These are phyloP conservation scores for Cydonia oblonga DNA, from an alignment of 331 rosid genomes.

Conservation along the genomic window DNA sequence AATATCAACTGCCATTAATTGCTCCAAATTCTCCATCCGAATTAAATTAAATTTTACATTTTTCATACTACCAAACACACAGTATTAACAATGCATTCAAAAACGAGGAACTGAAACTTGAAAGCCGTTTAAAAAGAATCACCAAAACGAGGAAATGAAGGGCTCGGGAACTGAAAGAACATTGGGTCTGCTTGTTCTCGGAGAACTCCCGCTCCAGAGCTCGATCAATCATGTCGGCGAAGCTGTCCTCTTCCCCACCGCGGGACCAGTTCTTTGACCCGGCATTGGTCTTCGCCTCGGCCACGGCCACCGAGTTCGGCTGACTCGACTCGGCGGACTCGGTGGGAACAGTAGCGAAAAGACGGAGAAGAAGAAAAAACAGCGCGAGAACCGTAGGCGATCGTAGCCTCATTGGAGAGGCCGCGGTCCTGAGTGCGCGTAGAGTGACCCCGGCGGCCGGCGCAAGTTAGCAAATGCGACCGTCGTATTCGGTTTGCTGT, in stretches of 20 bases:
- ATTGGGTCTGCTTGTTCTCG: conserved; percentile 72
- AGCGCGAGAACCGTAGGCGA: conserved; percentile 24
- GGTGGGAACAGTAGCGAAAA: conserved; percentile 6
- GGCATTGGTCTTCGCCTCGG: conserved; percentile 32
- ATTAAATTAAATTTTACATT: not conserved
- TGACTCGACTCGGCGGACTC: conserved; percentile 21
- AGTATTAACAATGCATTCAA: not conserved
- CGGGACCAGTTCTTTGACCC: conserved; percentile 38
- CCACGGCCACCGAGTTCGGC: conserved; percentile 16
- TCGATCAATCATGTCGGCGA: conserved; percentile 86
- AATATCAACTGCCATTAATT: not conserved
- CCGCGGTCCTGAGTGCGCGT: not conserved
- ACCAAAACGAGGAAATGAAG: conserved; percentile 4
- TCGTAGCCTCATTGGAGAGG: conserved; percentile 55
- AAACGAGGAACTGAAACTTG: not conserved
- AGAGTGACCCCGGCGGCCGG: not conserved
- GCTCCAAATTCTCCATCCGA: not conserved
- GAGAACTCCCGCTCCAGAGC: conserved; percentile 84
- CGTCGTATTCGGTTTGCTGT: not conserved
- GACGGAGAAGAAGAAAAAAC: conserved; percentile 23
- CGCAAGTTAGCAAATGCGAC: not conserved
- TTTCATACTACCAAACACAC: not conserved
- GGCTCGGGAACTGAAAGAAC: conserved; percentile 36
- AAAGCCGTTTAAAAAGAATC: not conserved
- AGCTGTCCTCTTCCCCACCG: conserved; percentile 61